Evolutionary conservation across 2,329 filamentous ascomycete genomes (phyloP).

Genomic region (Aspergillus sclerotialis): DNA sequence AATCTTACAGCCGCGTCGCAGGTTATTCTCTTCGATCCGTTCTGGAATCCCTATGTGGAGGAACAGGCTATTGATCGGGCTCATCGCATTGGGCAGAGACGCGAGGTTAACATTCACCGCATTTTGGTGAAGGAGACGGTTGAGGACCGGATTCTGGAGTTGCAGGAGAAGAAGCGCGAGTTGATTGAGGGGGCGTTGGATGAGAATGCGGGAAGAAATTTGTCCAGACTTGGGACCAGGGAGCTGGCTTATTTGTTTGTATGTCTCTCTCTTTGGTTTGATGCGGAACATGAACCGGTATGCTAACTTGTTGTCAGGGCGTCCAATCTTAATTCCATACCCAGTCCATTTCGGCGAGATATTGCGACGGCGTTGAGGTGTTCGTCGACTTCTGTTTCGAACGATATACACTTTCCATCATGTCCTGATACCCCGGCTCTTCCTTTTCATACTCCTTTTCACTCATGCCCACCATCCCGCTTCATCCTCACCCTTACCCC

Average conservation of each 20-base stretch:
- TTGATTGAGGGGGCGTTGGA: constrained; percentile 75
- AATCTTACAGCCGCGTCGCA: constrained; percentile 78
- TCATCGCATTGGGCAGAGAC: constrained; percentile 75
- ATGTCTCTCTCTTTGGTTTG: no score
- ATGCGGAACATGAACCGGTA: no score
- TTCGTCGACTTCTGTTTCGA: no score
- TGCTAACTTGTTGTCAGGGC: no score
- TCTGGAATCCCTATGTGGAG: constrained; percentile 92
- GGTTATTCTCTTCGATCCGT: constrained; percentile 85
- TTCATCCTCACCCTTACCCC: no score
- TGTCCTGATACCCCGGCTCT: no score
- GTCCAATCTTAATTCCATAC: no score
- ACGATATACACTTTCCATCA: no score
- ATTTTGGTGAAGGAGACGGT: constrained; percentile 71
- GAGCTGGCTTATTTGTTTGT: constrained; percentile 68
- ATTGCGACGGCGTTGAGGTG: no score
- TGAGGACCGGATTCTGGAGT: constrained; percentile 73
- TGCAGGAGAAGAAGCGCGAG: constrained; percentile 72
- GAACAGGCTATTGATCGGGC: constrained; percentile 88
- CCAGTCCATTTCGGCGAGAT: no score
- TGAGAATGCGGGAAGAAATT: constrained; percentile 60
- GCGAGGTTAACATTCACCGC: constrained; percentile 70
- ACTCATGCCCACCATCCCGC: no score
- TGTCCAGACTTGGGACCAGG: constrained; percentile 58
- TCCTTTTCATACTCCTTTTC: no score